Evolutionary conservation across 1,284 basidiomycete species (phyloP), one percentile per base, ranked within the genome.

Genomic region (Tilletia caries): DNA sequence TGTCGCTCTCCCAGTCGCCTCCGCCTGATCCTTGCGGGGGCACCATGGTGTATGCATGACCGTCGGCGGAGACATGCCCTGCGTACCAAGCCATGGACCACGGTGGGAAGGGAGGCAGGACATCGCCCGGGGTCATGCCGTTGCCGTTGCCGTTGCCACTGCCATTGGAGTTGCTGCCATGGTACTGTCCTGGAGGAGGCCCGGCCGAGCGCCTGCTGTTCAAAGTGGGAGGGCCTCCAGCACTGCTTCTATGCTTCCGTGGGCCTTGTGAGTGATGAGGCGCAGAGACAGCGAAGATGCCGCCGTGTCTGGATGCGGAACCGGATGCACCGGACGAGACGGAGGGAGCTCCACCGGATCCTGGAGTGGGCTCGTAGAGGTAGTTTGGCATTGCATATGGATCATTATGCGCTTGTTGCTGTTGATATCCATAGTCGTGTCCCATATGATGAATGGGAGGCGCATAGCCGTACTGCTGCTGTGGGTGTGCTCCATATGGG

Each of bases 11-110:
- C 78, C 78, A 79, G 60, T 76, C 71, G 46, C 72, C 74, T 10
- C 71, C 73, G 23, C 64, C 69, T 15, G 34, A 37, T 18, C 75
- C 52, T 3, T 71, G 67, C 4, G 71, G 78, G 1, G 71, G 69
- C 0, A 78, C 73, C 68, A 70, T 75, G 15, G 78, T 79, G 50
- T 79, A 79, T 27, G 78, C 78, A 50, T 79, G 77, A 12, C 78
- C 78, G 52, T 79, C 73, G n/a, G 77, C 73, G 0, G 77, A 79
- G 4, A 76, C 70, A 37, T 79, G 77, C n/a, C 78, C 78, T 3
- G 70, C 73, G 37, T 79, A 79, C 78, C 78, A 79, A 1, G 76
- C 70, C 20, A 70, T 69, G 25, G 73, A 73, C 76, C 78, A 79
- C 10, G 33, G 66, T 68, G 2, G 74, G 76, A 44, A 79, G 76